phyloP scores from a whole-genome alignment of 2,329 filamentous ascomycete species.

The Hymenoscyphus albidus region DNA sequence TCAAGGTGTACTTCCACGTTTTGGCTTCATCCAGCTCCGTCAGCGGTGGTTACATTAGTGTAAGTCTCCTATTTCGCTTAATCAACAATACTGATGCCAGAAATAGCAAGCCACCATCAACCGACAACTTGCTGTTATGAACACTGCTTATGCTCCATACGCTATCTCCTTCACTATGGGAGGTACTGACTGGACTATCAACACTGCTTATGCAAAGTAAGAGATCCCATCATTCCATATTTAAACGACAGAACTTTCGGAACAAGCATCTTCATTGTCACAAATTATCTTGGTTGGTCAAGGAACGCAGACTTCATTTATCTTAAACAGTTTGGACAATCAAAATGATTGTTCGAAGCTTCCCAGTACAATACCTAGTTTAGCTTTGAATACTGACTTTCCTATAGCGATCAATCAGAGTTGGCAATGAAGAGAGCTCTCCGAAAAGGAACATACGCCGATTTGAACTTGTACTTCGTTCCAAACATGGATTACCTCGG shows the following conservation, averaged over 20 bases:
- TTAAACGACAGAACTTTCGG: no score
- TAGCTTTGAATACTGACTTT: no score
- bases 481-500: slow-evolving; percentile 6
- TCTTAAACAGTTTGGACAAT: no score
- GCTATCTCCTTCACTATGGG: slow-evolving; percentile 32
- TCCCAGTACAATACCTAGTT: no score
- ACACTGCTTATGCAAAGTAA: slow-evolving; percentile 29
- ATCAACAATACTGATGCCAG: not conserved
- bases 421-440: slow-evolving; percentile 44
- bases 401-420: slow-evolving; percentile 33
- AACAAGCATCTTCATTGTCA: no score
- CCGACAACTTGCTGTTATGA: slow-evolving; percentile 25
- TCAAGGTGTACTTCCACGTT: slow-evolving; percentile 37
- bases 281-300: no score
- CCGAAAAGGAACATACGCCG: slow-evolving; percentile 38
- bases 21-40: slow-evolving; percentile 27
- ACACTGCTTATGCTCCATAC: slow-evolving; percentile 22
- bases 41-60: slow-evolving; percentile 28
- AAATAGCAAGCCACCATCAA: not conserved
- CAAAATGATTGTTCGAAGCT: no score
- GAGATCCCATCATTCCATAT: no score
- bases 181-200: slow-evolving; percentile 34
- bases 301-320: no score
- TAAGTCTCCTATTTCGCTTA: slow-evolving; percentile 1
- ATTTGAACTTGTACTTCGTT: slow-evolving; percentile 35